Conservation (phyloP, 108 stramenopile species). For the Pseudonitzschia multistriata region DNA sequence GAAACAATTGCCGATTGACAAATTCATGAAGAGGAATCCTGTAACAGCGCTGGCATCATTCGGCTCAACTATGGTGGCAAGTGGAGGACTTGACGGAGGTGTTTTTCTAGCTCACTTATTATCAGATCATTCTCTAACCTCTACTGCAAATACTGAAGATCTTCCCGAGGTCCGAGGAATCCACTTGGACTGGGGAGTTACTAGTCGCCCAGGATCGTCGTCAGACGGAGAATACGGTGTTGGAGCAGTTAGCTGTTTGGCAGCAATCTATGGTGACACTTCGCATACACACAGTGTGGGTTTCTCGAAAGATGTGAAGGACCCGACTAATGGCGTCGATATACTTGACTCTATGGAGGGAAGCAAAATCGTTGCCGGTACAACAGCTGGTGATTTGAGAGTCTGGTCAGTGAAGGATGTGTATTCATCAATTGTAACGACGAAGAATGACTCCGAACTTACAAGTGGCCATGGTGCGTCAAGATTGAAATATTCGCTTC, state of each 20-base stretch:
- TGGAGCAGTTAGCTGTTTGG: slow-evolving; percentile 79
- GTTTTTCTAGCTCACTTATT: slow-evolving; percentile 77
- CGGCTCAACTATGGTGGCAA: slow-evolving; percentile 70
- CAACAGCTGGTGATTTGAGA: slow-evolving; percentile 75
- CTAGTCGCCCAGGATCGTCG: slow-evolving; percentile 39
- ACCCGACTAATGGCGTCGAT: slow-evolving; percentile 44
- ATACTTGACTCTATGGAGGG: slow-evolving; percentile 73
- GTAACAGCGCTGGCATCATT: slow-evolving; percentile 75
- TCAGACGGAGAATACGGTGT: slow-evolving; percentile 67
- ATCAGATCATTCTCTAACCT: slow-evolving; percentile 4
- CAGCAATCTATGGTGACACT: slow-evolving; percentile 58
- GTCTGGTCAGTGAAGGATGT: slow-evolving; percentile 82
- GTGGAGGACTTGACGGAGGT: slow-evolving; percentile 83
- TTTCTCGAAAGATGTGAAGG: slow-evolving; percentile 21
- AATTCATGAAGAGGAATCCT: slow-evolving; percentile 61
- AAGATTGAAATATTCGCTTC: slow-evolving; percentile 51
- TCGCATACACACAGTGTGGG: slow-evolving; percentile 15
- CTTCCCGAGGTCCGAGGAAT: slow-evolving; percentile 51
- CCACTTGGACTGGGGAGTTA: slow-evolving; percentile 79
- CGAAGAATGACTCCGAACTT: slow-evolving; percentile 36
- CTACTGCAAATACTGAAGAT: slow-evolving; percentile 15
- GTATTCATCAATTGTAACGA: slow-evolving; percentile 42
- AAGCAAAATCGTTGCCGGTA: slow-evolving; percentile 74
- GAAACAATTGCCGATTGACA: not conserved
- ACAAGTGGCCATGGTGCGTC: slow-evolving; percentile 29